phyloP scores from a whole-genome alignment of 2,329 filamentous ascomycete genomes.

The Zopfia rhizophila region DNA sequence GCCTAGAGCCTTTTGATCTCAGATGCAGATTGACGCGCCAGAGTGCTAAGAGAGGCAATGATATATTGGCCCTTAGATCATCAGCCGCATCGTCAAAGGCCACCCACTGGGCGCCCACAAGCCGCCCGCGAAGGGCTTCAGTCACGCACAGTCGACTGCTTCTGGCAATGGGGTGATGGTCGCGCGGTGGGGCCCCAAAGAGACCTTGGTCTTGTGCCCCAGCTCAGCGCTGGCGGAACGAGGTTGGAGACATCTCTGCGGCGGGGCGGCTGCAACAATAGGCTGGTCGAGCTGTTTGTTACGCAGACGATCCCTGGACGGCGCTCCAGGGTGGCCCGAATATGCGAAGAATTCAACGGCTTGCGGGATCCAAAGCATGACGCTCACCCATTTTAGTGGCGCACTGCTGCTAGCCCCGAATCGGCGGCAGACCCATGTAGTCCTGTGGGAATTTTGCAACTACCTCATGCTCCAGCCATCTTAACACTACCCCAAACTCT shows the following conservation, averaged over 20 bases:
- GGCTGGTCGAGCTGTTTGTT: constrained; percentile 21
- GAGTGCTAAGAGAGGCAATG: constrained; percentile 43
- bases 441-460: constrained; percentile 48
- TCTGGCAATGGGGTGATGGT: neutral
- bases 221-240: neutral
- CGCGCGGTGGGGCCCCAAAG: neutral
- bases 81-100: constrained; percentile 48
- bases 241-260: neutral
- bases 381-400: constrained; percentile 43
- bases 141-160: constrained; percentile 2
- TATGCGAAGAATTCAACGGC: constrained; percentile 53
- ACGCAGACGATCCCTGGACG: constrained; percentile 50
- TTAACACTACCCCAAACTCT: constrained; percentile 54
- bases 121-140: constrained; percentile 6
- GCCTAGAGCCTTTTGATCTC: constrained; percentile 52
- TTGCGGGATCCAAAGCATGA: constrained; percentile 53
- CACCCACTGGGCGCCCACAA: constrained; percentile 5
- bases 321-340: constrained; percentile 43
- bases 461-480: constrained; percentile 53
- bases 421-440: constrained; percentile 37
- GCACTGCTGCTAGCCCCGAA: constrained; percentile 44
- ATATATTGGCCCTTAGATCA: constrained; percentile 51
- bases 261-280: constrained; percentile 14
- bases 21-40: constrained; percentile 44
- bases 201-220: neutral